phyloP scores from a whole-genome alignment of 805 yeast genomes.

The Candida gorgasii region DNA sequence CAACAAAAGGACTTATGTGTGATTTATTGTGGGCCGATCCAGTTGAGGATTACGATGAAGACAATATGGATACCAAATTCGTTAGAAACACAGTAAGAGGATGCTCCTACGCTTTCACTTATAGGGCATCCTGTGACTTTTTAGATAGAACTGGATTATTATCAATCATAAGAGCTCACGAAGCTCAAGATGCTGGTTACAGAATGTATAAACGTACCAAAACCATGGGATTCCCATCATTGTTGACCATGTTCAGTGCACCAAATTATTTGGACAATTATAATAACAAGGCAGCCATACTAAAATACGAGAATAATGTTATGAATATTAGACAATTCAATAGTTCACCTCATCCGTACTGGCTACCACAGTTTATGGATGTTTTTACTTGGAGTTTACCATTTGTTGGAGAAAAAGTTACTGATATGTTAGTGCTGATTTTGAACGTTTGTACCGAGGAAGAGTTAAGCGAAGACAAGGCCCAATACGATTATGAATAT shows the following conservation, averaged over 20 bases:
- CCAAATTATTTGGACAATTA: constrained; percentile 93
- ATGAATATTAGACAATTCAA: constrained; percentile 96
- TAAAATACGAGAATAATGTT: constrained; percentile 87
- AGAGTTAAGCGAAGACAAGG: constrained; percentile 78
- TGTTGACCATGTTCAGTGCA: constrained; percentile 90
- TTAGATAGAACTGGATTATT: constrained; percentile 74
- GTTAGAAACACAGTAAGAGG: constrained; percentile 79
- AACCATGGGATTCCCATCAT: constrained; percentile 83
- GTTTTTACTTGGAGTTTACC: constrained; percentile 97
- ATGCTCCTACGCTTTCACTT: constrained; percentile 88
- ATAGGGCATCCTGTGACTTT: constrained; percentile 77
- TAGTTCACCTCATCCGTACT: constrained; percentile 91
- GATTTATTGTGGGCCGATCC: constrained; percentile 98
- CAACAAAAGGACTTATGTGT: constrained; percentile 91
- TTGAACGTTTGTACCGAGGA: constrained; percentile 94
- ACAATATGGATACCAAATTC: constrained; percentile 47
- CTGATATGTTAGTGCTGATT: constrained; percentile 88
- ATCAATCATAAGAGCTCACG: constrained; percentile 92
- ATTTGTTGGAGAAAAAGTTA: constrained; percentile 93
- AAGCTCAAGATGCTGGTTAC: constrained; percentile 97
- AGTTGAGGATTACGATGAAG: constrained; percentile 71
- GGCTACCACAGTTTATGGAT: constrained; percentile 96
- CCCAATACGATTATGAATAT: constrained; percentile 38
- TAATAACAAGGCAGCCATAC: constrained; percentile 92
- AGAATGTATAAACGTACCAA: constrained; percentile 87